Base-by-base conservation (phyloP, 441 rosid genomes). In the Raphanus hybrid region DNA sequence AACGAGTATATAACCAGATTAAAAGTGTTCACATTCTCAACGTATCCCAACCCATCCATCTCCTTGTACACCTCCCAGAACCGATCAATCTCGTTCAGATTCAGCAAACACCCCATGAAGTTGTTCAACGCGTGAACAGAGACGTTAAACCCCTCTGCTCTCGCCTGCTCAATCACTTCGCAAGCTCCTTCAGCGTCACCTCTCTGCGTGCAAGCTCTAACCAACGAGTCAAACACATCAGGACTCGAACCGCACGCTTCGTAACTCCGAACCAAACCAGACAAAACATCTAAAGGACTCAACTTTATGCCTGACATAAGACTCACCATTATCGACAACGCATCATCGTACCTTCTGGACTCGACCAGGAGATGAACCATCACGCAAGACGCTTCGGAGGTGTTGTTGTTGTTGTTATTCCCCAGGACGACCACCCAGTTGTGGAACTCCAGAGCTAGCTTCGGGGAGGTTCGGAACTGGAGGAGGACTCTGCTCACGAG, bases 1-100 rank as follows among this genome's bases (percentile, higher is more conserved):
- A 85, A 83, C 50, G 92, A 90, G 81, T 86, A 81, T 23, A 88
- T 83, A 48, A 88, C 76, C 76, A 91, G 74, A 81, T 91, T 91
- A 63, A 80, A 87, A 15, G 93, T 86, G 78, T 83, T 77, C 52
- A 87, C 82, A 69, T 91, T 91, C 80, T 87, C 91, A 57, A 82
- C 68, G 85, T 90, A 90, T 32, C 90, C 86, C 23, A 71, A 80
- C 65, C 76, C 74, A 52, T 78, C 63, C 86, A 84, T 77, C 52
- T 83, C 86, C 69, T 68, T 78, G 27, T 84, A 83, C 48, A 78
- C 74, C 57, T 78, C 79, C 92, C 89, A 81, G 75, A 88, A 88
- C 72, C 83, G 57, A 32, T 20, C 77, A 70, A 76, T 70, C 63
- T 88, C 85, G 74, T 86, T 83, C 64, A 73, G 48, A 77, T 74